Evolutionary conservation across 176 grass and related monocot genomes (phyloP), one percentile per base, ranked within the genome.

Genomic region (Oryza nivara): DNA sequence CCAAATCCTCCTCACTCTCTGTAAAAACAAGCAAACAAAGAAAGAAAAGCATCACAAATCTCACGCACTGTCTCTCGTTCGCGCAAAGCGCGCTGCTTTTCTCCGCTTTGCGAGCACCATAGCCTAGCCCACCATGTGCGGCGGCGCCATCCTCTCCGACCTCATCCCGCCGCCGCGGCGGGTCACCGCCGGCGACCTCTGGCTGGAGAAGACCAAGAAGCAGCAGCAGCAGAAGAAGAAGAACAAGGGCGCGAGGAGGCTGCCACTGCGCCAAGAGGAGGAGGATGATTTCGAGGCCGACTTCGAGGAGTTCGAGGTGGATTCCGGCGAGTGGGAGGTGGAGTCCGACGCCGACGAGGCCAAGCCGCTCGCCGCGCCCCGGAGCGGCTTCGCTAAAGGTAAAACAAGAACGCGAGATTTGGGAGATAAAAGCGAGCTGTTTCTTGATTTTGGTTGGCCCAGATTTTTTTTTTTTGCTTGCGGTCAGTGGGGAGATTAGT

Each of bases 91-190:
- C 54, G 58, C 36, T 71, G 9, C 23, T 48, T 68, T 41, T 41
- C 7, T 41, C 8, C 7, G 40, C 40, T 41, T 13, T 12, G 30
- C 40, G 58, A 36, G 30, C 30, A 32, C 30, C 30, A 32, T 32
- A 63, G 58, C 23, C 3, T 67, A 70, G 23, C 66, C 65, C 17
- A 58, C 84, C 82, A 98, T 98, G 96, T 98, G 96, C 47, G 96
- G 96, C 46, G 96, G 93, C 69, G 89, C 91, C 68, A 83, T 98
- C 65, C 87, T 98, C 72, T 86, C 89, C 26, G 83, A 83, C 35
- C 40, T 80, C 82, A 87, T 95, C 65, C 85, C 91, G 72, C 26
- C 79, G 43, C 66, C 86, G 54, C 65, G 78, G 88, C 91, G 84
- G 79, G 67, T 85, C 65, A 83, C 85, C 23, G 87, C 65, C 22